A percentile compares a stretch with the other conserved stretches of the same genome.
These are phyloP conservation scores for Porphyra umbilicalis DNA, from an alignment of 31 red algal genomes.

Conservation along the genomic window DNA sequence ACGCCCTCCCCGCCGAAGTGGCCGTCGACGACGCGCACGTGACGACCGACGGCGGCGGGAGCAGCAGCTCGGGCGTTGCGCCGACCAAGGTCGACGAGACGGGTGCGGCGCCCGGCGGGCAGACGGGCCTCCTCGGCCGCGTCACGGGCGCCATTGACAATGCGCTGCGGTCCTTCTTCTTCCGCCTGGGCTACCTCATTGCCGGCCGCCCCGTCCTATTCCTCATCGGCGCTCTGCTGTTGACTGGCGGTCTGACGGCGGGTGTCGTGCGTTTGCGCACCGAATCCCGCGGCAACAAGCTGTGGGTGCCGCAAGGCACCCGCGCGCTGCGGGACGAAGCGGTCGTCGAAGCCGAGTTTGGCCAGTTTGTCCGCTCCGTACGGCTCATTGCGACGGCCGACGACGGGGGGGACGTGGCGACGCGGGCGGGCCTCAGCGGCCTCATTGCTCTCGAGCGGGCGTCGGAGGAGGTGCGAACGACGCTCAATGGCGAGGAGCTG, in stretches of 20 bases:
- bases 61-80: no score
- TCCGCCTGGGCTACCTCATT: slow-evolving; percentile 53
- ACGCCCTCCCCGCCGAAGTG: no score
- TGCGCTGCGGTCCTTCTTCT: slow-evolving; percentile 39
- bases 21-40: no score
- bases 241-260: slow-evolving; percentile 9
- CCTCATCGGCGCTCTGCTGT: slow-evolving; percentile 12
- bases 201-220: slow-evolving; percentile 20
- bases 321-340: slow-evolving; percentile 30
- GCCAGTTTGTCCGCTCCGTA: slow-evolving; percentile 12
- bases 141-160: slow-evolving; percentile 35
- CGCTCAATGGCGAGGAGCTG: slow-evolving; percentile 4
- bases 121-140: slow-evolving; percentile 20
- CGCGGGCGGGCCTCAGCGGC: slow-evolving; percentile 19
- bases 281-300: slow-evolving; percentile 41
- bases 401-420: slow-evolving; percentile 15
- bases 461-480: not conserved
- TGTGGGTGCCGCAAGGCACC: slow-evolving; percentile 66
- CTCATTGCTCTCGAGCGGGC: slow-evolving; percentile 20
- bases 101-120: no score
- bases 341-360: slow-evolving; percentile 34
- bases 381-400: slow-evolving; percentile 16
- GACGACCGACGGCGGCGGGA: no score
- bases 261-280: slow-evolving; percentile 44
- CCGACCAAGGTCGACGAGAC: no score